These are phyloP conservation scores for Aureobasidium musti DNA, from an alignment of 2,329 filamentous ascomycete genomes.

Conservation along the genomic window DNA sequence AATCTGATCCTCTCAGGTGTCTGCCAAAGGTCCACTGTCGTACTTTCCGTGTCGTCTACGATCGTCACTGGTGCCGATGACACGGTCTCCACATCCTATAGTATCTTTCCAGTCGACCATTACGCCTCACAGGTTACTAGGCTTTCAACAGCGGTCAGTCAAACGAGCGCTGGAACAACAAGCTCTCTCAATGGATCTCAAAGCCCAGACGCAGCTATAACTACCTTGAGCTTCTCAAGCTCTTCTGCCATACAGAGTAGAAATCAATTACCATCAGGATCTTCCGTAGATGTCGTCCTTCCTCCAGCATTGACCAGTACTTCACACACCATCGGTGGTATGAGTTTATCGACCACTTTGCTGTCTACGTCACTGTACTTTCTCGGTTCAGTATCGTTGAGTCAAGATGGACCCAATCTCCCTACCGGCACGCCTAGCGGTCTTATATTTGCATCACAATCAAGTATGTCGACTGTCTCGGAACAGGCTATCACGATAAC, in stretches of 20 bases:
- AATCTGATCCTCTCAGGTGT: slow-evolving; percentile 1
- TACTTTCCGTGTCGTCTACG: slow-evolving; percentile 1
- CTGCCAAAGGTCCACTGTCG: slow-evolving; percentile 3
- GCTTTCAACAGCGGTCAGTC: neutral
- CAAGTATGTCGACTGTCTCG: neutral
- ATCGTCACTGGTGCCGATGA: neutral
- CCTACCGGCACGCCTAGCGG: neutral
- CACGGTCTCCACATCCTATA: slow-evolving; percentile 10
- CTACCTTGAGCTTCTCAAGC: neutral
- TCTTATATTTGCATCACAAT: neutral
- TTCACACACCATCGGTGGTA: neutral
- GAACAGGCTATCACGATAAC: neutral
- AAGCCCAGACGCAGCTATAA: neutral
- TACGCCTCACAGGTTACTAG: neutral
- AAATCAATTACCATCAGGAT: neutral
- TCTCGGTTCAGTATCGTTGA: neutral
- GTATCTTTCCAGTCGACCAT: neutral
- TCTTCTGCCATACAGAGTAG: neutral
- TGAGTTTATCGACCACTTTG: neutral
- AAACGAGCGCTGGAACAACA: neutral
- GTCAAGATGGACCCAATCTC: neutral
- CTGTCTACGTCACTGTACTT: neutral
- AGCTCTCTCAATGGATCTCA: neutral
- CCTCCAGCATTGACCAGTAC: neutral
- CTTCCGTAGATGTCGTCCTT: neutral